These are phyloP conservation scores for Pleurotus platypus DNA, from an alignment of 768 basidiomycete species.

Conservation along the genomic window DNA sequence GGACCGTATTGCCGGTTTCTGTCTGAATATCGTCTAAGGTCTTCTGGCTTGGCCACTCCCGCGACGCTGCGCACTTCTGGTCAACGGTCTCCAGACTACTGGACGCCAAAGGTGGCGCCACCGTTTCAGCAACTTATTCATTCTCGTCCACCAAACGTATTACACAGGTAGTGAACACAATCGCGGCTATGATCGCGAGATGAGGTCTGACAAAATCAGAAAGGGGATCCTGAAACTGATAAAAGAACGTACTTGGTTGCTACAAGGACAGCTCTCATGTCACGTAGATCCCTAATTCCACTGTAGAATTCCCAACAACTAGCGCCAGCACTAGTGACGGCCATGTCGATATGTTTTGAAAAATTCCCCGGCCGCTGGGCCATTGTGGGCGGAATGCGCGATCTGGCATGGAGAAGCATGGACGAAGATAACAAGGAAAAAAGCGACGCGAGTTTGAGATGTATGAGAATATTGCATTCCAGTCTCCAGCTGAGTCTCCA, in stretches of 20 bases:
- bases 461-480: slow-evolving; percentile 69
- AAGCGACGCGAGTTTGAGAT: slow-evolving; percentile 63
- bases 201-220: slow-evolving; percentile 37
- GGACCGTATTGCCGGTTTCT: too few species aligned
- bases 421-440: slow-evolving; percentile 63
- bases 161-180: slow-evolving; percentile 51
- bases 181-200: slow-evolving; percentile 41
- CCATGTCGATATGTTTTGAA: slow-evolving; percentile 36
- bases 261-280: slow-evolving; percentile 56
- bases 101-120: too few species aligned
- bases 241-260: slow-evolving; percentile 46
- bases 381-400: too few species aligned
- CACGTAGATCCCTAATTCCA: slow-evolving; percentile 52
- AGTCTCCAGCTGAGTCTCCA: too few species aligned
- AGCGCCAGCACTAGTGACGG: slow-evolving; percentile 45
- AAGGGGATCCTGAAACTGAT: not conserved
- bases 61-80: too few species aligned
- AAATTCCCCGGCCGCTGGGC: slow-evolving; percentile 6
- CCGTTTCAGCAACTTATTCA: too few species aligned
- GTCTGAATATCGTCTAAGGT: too few species aligned
- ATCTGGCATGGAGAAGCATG: slow-evolving; percentile 37
- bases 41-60: too few species aligned
- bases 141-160: slow-evolving; percentile 38
- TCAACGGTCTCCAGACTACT: too few species aligned
- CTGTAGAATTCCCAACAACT: slow-evolving; percentile 67